Percentiles rank a stretch among this genome's conserved stretches.
phyloP scores from a whole-genome alignment of 2,329 filamentous ascomycete genomes.

The Venturia asperata region DNA sequence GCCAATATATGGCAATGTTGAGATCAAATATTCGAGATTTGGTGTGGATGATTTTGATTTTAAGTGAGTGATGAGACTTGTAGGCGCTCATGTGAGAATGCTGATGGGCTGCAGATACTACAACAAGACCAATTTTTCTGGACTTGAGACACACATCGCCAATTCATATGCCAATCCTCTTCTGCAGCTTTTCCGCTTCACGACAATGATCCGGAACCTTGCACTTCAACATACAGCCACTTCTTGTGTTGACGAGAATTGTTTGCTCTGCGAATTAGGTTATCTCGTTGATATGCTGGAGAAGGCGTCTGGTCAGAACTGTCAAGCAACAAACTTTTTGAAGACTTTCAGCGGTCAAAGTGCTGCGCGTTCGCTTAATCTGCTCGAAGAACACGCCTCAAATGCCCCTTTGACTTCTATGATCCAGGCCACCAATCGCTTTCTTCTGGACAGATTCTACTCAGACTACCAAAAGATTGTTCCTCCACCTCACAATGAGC shows the following conservation, averaged over 20 bases:
- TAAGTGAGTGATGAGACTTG: slow-evolving; percentile 49
- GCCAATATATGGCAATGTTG: slow-evolving; percentile 83
- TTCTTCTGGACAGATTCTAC: slow-evolving; percentile 73
- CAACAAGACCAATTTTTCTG: slow-evolving; percentile 87
- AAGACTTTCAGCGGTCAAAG: slow-evolving; percentile 81
- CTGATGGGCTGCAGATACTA: slow-evolving; percentile 58
- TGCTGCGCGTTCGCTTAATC: slow-evolving; percentile 61
- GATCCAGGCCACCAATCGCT: slow-evolving; percentile 79
- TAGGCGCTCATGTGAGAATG: slow-evolving; percentile 8
- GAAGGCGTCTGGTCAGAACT: slow-evolving; percentile 88
- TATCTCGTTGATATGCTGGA: slow-evolving; percentile 98
- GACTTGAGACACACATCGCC: slow-evolving; percentile 89
- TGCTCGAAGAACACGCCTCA: slow-evolving; percentile 77
- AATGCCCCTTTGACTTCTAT: slow-evolving; percentile 69
- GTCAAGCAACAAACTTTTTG: slow-evolving; percentile 90
- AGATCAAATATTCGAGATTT: slow-evolving; percentile 99
- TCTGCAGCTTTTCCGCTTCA: slow-evolving; percentile 86
- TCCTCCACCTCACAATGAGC: slow-evolving; percentile 18
- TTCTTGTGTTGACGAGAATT: slow-evolving; percentile 72
- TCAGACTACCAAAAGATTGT: slow-evolving; percentile 49
- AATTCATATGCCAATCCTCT: slow-evolving; percentile 95
- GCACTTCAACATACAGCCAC: slow-evolving; percentile 84
- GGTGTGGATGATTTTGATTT: slow-evolving; percentile 99
- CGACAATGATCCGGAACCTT: slow-evolving; percentile 77
- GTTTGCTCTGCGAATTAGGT: slow-evolving; percentile 86